Percentiles rank a stretch among this genome's conserved stretches.
These are phyloP conservation scores for Durio zibethinus DNA, from an alignment of 345 rosid species.

Conservation along the genomic window DNA sequence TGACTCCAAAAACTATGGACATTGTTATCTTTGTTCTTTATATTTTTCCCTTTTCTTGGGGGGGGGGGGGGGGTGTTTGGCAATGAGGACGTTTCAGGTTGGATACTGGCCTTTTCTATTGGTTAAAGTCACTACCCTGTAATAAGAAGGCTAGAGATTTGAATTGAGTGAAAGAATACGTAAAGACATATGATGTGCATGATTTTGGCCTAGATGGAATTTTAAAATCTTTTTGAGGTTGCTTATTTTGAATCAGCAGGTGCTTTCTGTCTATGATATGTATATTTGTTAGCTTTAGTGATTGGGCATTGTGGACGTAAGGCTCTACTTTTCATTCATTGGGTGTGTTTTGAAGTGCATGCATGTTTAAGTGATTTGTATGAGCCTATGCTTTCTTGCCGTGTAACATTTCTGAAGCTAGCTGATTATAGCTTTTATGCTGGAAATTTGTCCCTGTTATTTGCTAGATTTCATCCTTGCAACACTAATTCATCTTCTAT, in stretches of 20 bases:
- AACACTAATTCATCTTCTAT: neutral
- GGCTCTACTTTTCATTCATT: neutral
- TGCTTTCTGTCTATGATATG: neutral
- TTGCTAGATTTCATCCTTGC: neutral
- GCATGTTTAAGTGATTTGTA: neutral
- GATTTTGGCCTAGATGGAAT: neutral
- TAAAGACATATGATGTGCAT: neutral
- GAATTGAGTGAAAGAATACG: neutral
- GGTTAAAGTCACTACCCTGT: neutral
- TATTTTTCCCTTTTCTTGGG: neutral
- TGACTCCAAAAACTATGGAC: neutral
- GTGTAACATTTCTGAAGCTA: neutral
- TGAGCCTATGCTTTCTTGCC: neutral
- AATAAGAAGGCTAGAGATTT: neutral
- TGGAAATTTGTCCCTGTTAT: neutral
- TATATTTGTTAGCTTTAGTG: neutral
- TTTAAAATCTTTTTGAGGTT: neutral
- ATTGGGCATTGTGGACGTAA: neutral
- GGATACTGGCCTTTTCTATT: neutral
- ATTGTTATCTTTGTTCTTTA: neutral
- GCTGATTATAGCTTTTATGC: constrained; percentile 1
- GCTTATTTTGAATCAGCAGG: neutral
- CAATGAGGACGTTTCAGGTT: neutral
- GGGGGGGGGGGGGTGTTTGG: neutral
- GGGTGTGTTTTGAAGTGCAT: neutral